Percentiles rank a stretch among this genome's conserved stretches.
These are phyloP conservation scores for Naganishia friedmannii DNA, from an alignment of 768 basidiomycete genomes.

Conservation along the genomic window DNA sequence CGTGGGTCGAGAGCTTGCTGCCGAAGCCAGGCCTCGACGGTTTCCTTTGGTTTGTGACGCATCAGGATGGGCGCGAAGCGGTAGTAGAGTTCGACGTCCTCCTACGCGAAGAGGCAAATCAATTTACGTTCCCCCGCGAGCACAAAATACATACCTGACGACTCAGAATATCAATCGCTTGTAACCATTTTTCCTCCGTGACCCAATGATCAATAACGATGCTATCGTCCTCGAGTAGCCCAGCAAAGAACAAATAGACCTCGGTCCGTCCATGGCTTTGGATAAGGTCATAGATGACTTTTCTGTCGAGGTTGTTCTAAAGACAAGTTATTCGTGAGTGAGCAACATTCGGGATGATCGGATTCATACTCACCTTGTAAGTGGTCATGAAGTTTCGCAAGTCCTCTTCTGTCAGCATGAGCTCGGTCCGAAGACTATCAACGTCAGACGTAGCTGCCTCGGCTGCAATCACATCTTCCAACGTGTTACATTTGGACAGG, in stretches of 20 bases:
- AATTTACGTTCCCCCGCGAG: neutral
- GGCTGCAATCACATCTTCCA: constrained; percentile 89
- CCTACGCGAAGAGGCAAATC: constrained; percentile 55
- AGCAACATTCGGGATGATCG: neutral
- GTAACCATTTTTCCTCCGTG: constrained; percentile 83
- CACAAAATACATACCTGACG: constrained; percentile 64
- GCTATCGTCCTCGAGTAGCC: constrained; percentile 71
- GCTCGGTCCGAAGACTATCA: constrained; percentile 77
- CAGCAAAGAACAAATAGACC: constrained; percentile 85
- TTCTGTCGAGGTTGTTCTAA: constrained; percentile 76
- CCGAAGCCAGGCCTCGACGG: constrained; percentile 87
- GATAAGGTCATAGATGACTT: constrained; percentile 87
- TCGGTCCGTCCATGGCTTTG: constrained; percentile 89
- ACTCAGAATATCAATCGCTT: constrained; percentile 84
- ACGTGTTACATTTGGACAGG: constrained; percentile 89
- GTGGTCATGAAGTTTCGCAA: constrained; percentile 87
- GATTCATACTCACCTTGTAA: constrained; percentile 66
- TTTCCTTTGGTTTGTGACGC: constrained; percentile 78
- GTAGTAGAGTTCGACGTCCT: constrained; percentile 85
- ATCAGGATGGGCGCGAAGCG: constrained; percentile 85
- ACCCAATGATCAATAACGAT: constrained; percentile 90
- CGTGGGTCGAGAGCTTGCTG: constrained; percentile 74
- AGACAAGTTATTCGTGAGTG: neutral
- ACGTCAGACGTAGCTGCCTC: constrained; percentile 69
- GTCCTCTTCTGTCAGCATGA: constrained; percentile 83